phyloP scores from a whole-genome alignment of 345 rosid species.

The Triadica sebifera region DNA sequence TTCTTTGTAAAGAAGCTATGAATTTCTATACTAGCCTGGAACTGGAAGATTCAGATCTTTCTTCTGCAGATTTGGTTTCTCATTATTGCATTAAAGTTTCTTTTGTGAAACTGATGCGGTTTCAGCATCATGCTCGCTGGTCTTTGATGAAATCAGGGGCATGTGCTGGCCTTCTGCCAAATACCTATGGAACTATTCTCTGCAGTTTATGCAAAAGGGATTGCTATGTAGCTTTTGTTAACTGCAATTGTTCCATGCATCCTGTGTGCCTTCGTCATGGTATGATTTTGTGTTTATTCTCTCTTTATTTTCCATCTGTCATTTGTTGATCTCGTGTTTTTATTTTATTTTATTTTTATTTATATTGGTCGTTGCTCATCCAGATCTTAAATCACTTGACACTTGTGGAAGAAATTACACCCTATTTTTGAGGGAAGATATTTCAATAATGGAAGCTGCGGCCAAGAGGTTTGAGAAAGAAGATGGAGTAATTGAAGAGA shows the following conservation, averaged over 20 bases:
- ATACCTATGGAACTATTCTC: constrained; percentile 58
- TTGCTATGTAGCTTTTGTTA: constrained; percentile 78
- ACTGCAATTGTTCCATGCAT: constrained; percentile 65
- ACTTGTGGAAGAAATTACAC: constrained; percentile 65
- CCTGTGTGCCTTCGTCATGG: constrained; percentile 87
- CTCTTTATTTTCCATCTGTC: not conserved
- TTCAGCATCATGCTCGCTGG: constrained; percentile 85
- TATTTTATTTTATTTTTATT: not conserved
- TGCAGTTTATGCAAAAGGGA: constrained; percentile 93
- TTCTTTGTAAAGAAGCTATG: constrained; percentile 96
- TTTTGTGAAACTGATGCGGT: constrained; percentile 77
- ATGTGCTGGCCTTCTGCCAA: constrained; percentile 51
- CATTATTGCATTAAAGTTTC: constrained; percentile 55
- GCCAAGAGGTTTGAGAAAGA: constrained; percentile 78
- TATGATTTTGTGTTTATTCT: constrained; percentile 25
- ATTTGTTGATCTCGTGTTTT: constrained; percentile 6
- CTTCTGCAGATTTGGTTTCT: constrained; percentile 54
- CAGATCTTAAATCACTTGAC: constrained; percentile 62
- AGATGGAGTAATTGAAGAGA: constrained; percentile 39
- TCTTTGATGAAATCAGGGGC: constrained; percentile 59
- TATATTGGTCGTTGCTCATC: constrained; percentile 19
- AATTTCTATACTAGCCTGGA: constrained; percentile 48
- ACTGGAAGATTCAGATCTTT: constrained; percentile 56
- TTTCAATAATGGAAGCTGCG: constrained; percentile 73
- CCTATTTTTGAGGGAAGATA: constrained; percentile 74